These are phyloP conservation scores for Sordariomycetes sp. DNA, from an alignment of 2,329 filamentous ascomycete genomes.

Conservation along the genomic window DNA sequence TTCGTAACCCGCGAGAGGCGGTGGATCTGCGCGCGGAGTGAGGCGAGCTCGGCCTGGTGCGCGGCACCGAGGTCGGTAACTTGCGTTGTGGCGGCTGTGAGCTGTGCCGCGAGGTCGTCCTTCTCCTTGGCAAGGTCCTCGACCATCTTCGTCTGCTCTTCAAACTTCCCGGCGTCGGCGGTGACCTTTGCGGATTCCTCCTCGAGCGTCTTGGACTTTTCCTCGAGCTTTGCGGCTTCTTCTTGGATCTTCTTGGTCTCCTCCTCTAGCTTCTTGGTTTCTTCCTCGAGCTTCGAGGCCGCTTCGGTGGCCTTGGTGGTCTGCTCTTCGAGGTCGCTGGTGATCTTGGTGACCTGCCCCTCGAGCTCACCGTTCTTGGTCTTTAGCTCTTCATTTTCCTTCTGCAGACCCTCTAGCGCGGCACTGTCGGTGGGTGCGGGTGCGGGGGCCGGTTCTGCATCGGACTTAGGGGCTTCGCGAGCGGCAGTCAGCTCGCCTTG, in stretches of 20 bases:
- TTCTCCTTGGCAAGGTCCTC: neutral
- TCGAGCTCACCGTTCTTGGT: neutral
- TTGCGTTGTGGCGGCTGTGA: neutral
- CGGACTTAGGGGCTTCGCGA: neutral
- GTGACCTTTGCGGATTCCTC: neutral
- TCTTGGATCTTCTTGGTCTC: neutral
- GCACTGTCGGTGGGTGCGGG: neutral
- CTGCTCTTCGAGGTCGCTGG: neutral
- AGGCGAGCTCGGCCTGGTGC: neutral
- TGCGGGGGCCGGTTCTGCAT: neutral
- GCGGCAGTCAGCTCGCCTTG: neutral
- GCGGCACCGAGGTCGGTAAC: neutral
- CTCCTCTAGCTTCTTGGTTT: neutral
- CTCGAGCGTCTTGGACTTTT: neutral
- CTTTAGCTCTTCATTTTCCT: constrained; percentile 4
- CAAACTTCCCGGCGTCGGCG: neutral
- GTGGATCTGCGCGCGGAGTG: neutral
- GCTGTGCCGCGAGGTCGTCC: neutral
- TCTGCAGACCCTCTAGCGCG: neutral
- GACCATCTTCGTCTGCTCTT: neutral
- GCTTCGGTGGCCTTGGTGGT: neutral
- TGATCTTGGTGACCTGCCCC: neutral
- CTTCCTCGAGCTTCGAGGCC: neutral
- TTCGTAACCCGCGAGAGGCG: neutral
- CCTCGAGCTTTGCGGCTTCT: neutral